A percentile compares a stretch with the other conserved stretches of the same genome.
These are phyloP conservation scores for Gentiana straminea DNA, from an alignment of 257 asterid genomes.

Conservation along the genomic window DNA sequence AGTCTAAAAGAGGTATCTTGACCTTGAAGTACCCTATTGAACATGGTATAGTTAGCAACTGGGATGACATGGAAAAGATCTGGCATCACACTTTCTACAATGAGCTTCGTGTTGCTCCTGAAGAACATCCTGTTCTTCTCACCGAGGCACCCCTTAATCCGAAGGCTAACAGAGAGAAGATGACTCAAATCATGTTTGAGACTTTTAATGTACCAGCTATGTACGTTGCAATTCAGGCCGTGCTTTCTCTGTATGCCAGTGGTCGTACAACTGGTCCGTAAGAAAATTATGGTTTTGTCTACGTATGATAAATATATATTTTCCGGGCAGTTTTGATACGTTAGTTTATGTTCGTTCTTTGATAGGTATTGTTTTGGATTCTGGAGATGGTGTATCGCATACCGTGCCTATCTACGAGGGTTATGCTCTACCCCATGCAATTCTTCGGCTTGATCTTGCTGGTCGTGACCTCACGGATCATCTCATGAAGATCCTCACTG, in stretches of 20 bases:
- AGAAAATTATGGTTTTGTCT: not conserved
- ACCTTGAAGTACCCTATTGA: slow-evolving; percentile 38
- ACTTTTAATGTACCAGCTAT: slow-evolving; percentile 39
- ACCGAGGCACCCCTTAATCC: slow-evolving; percentile 46
- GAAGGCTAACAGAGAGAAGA: slow-evolving; percentile 38
- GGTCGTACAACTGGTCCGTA: slow-evolving; percentile 39
- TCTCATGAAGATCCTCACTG: slow-evolving; percentile 32
- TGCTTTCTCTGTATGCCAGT: slow-evolving; percentile 41
- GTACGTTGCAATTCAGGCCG: slow-evolving; percentile 43
- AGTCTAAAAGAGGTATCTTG: slow-evolving; percentile 34
- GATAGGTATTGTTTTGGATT: slow-evolving; percentile 34
- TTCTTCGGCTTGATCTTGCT: slow-evolving; percentile 32
- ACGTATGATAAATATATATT: not conserved
- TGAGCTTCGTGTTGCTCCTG: slow-evolving; percentile 43
- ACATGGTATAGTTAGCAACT: slow-evolving; percentile 40
- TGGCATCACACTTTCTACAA: slow-evolving; percentile 42
- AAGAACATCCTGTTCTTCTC: slow-evolving; percentile 37
- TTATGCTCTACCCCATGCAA: slow-evolving; percentile 39
- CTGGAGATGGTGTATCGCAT: slow-evolving; percentile 41
- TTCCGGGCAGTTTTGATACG: no score
- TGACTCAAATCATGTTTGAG: slow-evolving; percentile 43
- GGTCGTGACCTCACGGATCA: slow-evolving; percentile 35
- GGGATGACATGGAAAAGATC: slow-evolving; percentile 51
- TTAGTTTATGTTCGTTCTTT: not conserved
- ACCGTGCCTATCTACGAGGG: slow-evolving; percentile 39